Percentiles rank a stretch among this genome's conserved stretches.
Conservation (phyloP, 2,329 filamentous ascomycete species). For the Lachnellula subtilissima region DNA sequence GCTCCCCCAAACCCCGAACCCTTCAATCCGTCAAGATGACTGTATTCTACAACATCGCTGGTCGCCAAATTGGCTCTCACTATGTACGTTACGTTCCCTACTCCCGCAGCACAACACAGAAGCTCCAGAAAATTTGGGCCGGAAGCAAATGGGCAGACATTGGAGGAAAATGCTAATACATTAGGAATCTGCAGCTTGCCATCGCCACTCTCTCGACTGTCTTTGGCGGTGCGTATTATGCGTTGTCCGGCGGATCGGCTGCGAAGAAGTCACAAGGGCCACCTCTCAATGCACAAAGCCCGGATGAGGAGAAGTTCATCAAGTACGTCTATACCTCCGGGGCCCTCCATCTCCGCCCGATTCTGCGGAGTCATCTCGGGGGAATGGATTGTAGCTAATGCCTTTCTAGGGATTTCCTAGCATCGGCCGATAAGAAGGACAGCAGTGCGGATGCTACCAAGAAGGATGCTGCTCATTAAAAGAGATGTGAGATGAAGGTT, state of each 20-base stretch:
- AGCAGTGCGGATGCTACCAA: constrained; percentile 11
- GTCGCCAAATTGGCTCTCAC: constrained; percentile 33
- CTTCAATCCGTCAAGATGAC: constrained; percentile 26
- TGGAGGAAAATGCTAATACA: constrained; percentile 15
- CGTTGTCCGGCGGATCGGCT: constrained; percentile 24
- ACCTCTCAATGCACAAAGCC: constrained; percentile 32
- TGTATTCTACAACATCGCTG: constrained; percentile 30
- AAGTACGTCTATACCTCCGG: constrained; percentile 25
- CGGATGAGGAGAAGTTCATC: constrained; percentile 34
- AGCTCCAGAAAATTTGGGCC: constrained; percentile 7
- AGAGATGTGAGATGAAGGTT: neutral
- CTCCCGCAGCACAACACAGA: constrained; percentile 3
- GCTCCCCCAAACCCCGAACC: constrained; percentile 10
- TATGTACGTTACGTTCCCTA: constrained; percentile 20
- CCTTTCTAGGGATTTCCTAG: constrained; percentile 22
- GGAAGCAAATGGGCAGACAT: constrained; percentile 8
- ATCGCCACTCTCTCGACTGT: constrained; percentile 26
- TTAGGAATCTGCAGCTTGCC: constrained; percentile 25
- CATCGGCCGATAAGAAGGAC: constrained; percentile 20
- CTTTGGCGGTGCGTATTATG: constrained; percentile 15
- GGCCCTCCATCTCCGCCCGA: too few species aligned
- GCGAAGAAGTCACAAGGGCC: constrained; percentile 27
- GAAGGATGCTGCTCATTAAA: constrained; percentile 4
- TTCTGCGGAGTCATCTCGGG: neutral
- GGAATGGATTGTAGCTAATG: constrained; percentile 6